Conservation (phyloP, 2,329 filamentous ascomycete genomes). For the Coniochaeta hoffmannii region DNA sequence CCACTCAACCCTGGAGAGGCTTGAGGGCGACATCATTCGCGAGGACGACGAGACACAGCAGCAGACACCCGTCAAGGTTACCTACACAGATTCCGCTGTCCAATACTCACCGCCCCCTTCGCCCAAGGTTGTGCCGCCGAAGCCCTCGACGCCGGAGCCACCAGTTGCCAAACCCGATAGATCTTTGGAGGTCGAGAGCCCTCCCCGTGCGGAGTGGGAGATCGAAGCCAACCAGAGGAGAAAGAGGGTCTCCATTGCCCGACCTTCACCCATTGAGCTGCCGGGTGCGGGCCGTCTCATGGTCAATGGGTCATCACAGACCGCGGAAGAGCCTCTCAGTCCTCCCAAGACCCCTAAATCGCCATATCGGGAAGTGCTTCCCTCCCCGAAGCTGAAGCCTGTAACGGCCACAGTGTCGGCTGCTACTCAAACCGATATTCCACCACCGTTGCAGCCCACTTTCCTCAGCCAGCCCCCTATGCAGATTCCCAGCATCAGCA, state of each 20-base stretch:
- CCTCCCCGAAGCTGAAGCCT: slow-evolving; percentile 24
- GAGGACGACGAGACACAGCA: slow-evolving; percentile 36
- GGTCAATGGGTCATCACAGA: slow-evolving; percentile 60
- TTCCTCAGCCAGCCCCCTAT: slow-evolving; percentile 32
- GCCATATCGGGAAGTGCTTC: slow-evolving; percentile 31
- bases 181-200: slow-evolving; percentile 33
- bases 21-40: slow-evolving; percentile 44
- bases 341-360: slow-evolving; percentile 58
- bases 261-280: slow-evolving; percentile 42
- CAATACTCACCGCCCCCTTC: slow-evolving; percentile 82
- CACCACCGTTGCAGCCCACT: slow-evolving; percentile 19
- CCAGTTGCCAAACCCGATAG: slow-evolving; percentile 26
- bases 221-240: slow-evolving; percentile 68
- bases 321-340: slow-evolving; percentile 53
- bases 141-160: slow-evolving; percentile 36
- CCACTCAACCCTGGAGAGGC: slow-evolving; percentile 45
- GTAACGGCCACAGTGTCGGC: slow-evolving; percentile 39
- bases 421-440: slow-evolving; percentile 54
- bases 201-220: slow-evolving; percentile 44
- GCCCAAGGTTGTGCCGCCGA: slow-evolving; percentile 40
- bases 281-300: slow-evolving; percentile 36
- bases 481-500: slow-evolving; percentile 76
- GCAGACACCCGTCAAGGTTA: slow-evolving; percentile 29
- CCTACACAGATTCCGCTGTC: slow-evolving; percentile 68
- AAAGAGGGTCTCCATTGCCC: slow-evolving; percentile 55